phyloP scores from a whole-genome alignment of 208 protist genomes.

The Trypanosoma boissoni region DNA sequence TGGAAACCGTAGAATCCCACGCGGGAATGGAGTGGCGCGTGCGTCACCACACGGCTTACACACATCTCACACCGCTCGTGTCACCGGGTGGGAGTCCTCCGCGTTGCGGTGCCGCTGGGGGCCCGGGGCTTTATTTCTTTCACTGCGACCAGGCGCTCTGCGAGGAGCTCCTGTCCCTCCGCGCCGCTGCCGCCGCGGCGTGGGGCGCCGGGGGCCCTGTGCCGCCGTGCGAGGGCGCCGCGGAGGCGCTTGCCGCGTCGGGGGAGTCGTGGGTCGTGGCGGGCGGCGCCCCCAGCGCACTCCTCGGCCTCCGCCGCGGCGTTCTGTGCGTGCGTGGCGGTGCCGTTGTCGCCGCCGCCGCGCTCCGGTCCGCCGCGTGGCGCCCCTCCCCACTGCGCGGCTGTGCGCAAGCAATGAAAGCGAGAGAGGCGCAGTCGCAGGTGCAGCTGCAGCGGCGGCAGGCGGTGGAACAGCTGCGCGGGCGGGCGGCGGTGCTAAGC shows the following conservation, averaged over 20 bases:
- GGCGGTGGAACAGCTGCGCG: slow-evolving; percentile 10
- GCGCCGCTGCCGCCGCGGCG: neutral
- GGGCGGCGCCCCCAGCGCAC: neutral
- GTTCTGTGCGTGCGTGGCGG: slow-evolving; percentile 13
- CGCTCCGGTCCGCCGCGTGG: too few relatives aligned
- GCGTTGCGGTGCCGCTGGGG: neutral
- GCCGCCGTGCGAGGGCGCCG: neutral
- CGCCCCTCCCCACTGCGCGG: too few relatives aligned
- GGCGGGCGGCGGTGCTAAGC: slow-evolving; percentile 12
- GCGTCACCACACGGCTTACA: slow-evolving; percentile 15
- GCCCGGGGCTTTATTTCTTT: slow-evolving; percentile 20
- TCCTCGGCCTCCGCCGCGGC: slow-evolving; percentile 22
- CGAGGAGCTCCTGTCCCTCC: slow-evolving; percentile 2
- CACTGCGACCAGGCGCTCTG: slow-evolving; percentile 20
- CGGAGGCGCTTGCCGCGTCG: neutral
- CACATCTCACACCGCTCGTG: too few relatives aligned
- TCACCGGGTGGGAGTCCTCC: too few relatives aligned
- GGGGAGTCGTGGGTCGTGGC: slow-evolving; percentile 13
- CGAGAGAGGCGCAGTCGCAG: too few relatives aligned
- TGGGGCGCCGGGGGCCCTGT: slow-evolving; percentile 4
- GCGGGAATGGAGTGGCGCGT: slow-evolving; percentile 7
- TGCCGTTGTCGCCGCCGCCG: slow-evolving; percentile 5
- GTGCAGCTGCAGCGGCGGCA: neutral
- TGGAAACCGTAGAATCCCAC: slow-evolving; percentile 10
- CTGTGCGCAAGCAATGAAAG: too few relatives aligned